Evolutionary conservation across 306 rosid genomes (phyloP).

Genomic region (Betula pendula): DNA sequence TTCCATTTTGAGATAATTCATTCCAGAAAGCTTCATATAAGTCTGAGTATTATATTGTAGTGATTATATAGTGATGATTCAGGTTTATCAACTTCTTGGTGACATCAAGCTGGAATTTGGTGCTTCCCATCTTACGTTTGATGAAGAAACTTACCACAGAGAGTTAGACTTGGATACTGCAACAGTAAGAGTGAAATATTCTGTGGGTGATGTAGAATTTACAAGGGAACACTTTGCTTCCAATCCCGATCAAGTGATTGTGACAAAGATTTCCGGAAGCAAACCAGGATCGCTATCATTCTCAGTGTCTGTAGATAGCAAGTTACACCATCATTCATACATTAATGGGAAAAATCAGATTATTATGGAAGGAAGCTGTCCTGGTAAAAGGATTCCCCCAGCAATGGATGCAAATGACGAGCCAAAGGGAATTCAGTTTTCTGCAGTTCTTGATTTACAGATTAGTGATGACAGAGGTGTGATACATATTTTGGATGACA

Average conservation of each 20-base stretch:
- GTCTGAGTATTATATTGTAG: not conserved
- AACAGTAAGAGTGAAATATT: constrained; percentile 56
- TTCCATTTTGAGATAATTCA: not conserved
- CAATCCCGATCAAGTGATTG: constrained; percentile 64
- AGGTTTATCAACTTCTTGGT: constrained; percentile 71
- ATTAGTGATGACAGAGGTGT: constrained; percentile 48
- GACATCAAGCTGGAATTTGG: constrained; percentile 69
- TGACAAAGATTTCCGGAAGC: constrained; percentile 55
- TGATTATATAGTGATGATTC: constrained; percentile 22
- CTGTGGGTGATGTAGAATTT: constrained; percentile 60
- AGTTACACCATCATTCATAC: constrained; percentile 45
- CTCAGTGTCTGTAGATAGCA: constrained; percentile 60
- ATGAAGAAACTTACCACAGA: constrained; percentile 48
- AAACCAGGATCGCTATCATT: constrained; percentile 54
- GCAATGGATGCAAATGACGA: constrained; percentile 29
- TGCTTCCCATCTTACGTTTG: constrained; percentile 46
- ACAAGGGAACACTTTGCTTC: constrained; percentile 70
- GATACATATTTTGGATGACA: constrained; percentile 44
- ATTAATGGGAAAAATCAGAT: constrained; percentile 44
- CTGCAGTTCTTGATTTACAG: constrained; percentile 63
- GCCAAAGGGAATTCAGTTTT: constrained; percentile 58
- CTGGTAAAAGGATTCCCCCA: constrained; percentile 44
- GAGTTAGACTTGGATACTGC: constrained; percentile 70
- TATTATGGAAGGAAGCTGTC: constrained; percentile 61
- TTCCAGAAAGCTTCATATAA: not conserved